phyloP scores from a whole-genome alignment of 805 yeast species.

The Starmerella roubikii region DNA sequence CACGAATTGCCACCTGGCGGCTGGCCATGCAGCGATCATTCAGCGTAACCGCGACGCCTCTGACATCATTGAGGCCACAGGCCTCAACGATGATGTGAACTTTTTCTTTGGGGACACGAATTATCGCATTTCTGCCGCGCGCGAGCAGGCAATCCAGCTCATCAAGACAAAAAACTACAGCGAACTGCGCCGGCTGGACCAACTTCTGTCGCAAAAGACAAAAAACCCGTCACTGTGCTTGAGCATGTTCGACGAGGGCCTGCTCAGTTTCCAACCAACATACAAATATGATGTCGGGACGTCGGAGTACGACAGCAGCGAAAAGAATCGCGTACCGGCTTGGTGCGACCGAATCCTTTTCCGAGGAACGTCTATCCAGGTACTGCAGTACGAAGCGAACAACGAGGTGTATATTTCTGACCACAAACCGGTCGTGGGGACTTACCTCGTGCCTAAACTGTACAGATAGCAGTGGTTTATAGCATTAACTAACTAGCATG shows the following conservation, averaged over 20 bases:
- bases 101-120: slow-evolving; percentile 93
- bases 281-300: slow-evolving; percentile 89
- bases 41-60: slow-evolving; percentile 83
- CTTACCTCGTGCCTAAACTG: slow-evolving; percentile 40
- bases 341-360: slow-evolving; percentile 91
- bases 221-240: slow-evolving; percentile 48
- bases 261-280: slow-evolving; percentile 74
- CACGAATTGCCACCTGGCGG: slow-evolving; percentile 81
- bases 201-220: slow-evolving; percentile 62
- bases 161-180: slow-evolving; percentile 37
- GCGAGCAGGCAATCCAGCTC: slow-evolving; percentile 52
- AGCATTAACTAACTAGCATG: too few species aligned
- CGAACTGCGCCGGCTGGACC: slow-evolving; percentile 57
- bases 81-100: slow-evolving; percentile 67
- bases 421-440: slow-evolving; percentile 78
- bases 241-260: slow-evolving; percentile 70
- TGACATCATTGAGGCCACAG: slow-evolving; percentile 38
- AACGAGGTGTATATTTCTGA: slow-evolving; percentile 55
- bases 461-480: too few species aligned
- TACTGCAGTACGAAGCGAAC: slow-evolving; percentile 45
- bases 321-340: slow-evolving; percentile 85
- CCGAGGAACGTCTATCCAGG: slow-evolving; percentile 45
- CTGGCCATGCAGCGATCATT: slow-evolving; percentile 67
- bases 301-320: slow-evolving; percentile 69
- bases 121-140: slow-evolving; percentile 59